A percentile compares a stretch with the other conserved stretches of the same genome.
Evolutionary conservation across 106 monocot genomes (phyloP).

Genomic region (Amphibolis antarctica): DNA sequence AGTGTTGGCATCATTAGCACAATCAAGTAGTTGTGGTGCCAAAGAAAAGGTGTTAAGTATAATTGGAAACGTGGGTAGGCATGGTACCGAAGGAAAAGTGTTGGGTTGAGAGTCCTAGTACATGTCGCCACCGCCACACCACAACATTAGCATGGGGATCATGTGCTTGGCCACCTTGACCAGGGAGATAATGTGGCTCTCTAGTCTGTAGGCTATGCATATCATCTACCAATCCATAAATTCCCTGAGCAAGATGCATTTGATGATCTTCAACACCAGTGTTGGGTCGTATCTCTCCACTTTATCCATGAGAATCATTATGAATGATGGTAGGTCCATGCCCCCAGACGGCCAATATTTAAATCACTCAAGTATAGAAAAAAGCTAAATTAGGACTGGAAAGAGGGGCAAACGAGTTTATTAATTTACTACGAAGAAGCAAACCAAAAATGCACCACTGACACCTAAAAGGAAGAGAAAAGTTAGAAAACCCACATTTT

Average conservation of each 20-base stretch:
- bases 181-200: constrained; percentile 24
- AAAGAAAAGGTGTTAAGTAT: too few species aligned
- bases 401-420: too few species aligned
- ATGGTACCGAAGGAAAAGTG: neutral
- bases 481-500: too few species aligned
- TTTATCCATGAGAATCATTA: constrained; percentile 33
- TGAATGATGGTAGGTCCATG: constrained; percentile 47
- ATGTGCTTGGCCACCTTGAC: constrained; percentile 36
- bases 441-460: too few species aligned
- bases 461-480: too few species aligned
- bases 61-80: too few species aligned
- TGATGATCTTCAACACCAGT: constrained; percentile 38
- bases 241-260: constrained; percentile 38
- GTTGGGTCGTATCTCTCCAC: constrained; percentile 42
- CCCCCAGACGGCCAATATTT: too few species aligned
- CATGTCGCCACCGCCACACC: constrained; percentile 8
- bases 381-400: too few species aligned
- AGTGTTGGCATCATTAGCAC: too few species aligned
- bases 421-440: too few species aligned
- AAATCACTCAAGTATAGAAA: too few species aligned
- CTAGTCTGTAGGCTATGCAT: constrained; percentile 42
- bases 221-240: constrained; percentile 35
- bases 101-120: constrained; percentile 1
- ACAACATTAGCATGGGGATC: constrained; percentile 7
- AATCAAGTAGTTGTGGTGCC: too few species aligned